Conservation (phyloP, 2,329 filamentous ascomycete species). For the Xylaria polymorpha region DNA sequence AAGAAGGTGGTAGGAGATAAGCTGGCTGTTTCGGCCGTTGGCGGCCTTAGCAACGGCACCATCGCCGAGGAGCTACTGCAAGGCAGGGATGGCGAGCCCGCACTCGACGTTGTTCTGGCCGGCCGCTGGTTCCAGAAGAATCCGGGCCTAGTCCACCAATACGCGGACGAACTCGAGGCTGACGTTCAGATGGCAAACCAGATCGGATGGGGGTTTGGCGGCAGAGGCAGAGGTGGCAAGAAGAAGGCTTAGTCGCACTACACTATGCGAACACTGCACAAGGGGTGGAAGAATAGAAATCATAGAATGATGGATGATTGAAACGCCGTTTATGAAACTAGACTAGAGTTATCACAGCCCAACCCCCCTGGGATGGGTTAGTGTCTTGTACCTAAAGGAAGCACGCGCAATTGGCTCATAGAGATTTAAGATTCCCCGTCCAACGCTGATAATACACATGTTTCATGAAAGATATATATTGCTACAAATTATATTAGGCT, state of each 20-base stretch:
- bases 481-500: too few species aligned
- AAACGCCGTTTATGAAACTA: background rate
- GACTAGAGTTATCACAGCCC: background rate
- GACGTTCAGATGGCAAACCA: constrained; percentile 26
- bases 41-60: constrained; percentile 58
- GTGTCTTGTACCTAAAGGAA: background rate
- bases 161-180: constrained; percentile 16
- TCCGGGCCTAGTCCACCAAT: constrained; percentile 60
- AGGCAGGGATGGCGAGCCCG: constrained; percentile 38
- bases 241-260: background rate
- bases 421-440: background rate
- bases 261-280: background rate
- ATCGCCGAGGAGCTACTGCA: constrained; percentile 62
- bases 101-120: constrained; percentile 61
- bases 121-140: constrained; percentile 70
- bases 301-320: background rate
- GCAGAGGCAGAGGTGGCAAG: constrained; percentile 19
- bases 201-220: constrained; percentile 25
- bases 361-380: background rate
- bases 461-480: background rate
- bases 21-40: constrained; percentile 65
- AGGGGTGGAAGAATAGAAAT: background rate
- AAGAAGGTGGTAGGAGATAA: constrained; percentile 74
- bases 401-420: background rate
- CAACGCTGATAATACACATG: background rate